Percentiles rank a stretch among this genome's conserved stretches.
Evolutionary conservation across 805 yeast species (phyloP).

Genomic region (Wickerhamomyces xylosicus): DNA sequence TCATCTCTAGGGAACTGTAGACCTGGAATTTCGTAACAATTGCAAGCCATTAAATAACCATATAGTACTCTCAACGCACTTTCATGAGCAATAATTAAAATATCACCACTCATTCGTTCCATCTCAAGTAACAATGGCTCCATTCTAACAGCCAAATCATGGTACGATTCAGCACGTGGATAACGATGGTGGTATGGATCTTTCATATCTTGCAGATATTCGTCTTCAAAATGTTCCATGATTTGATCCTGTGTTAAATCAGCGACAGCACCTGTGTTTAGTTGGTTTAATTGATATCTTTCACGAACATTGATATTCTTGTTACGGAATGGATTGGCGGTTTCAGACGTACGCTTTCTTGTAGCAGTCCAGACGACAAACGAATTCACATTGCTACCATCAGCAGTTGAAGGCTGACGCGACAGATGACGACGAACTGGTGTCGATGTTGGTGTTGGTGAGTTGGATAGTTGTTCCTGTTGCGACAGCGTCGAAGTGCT

Average conservation of each 20-base stretch:
- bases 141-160: conserved; percentile 88
- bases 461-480: conserved; percentile 4
- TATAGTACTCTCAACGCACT: conserved; percentile 80
- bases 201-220: conserved; percentile 47
- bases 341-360: conserved; percentile 70
- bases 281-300: conserved; percentile 75
- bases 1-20: conserved; percentile 73
- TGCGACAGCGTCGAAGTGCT: conserved; percentile 1
- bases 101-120: conserved; percentile 84
- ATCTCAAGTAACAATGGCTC: conserved; percentile 90
- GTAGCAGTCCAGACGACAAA: conserved; percentile 95
- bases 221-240: conserved; percentile 50
- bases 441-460: conserved; percentile 9
- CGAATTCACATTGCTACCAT: conserved; percentile 48
- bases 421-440: conserved; percentile 13
- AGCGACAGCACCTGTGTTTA: conserved; percentile 84
- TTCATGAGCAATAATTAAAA: conserved; percentile 88
- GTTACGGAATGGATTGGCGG: conserved; percentile 59
- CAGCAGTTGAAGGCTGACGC: conserved; percentile 34
- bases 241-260: conserved; percentile 56
- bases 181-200: conserved; percentile 93
- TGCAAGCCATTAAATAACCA: conserved; percentile 90
- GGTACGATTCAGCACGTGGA: conserved; percentile 90
- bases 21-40: conserved; percentile 77
- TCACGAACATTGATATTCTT: conserved; percentile 58